Conservation (phyloP, 768 basidiomycete species). For the Collybiopsis confluens region DNA sequence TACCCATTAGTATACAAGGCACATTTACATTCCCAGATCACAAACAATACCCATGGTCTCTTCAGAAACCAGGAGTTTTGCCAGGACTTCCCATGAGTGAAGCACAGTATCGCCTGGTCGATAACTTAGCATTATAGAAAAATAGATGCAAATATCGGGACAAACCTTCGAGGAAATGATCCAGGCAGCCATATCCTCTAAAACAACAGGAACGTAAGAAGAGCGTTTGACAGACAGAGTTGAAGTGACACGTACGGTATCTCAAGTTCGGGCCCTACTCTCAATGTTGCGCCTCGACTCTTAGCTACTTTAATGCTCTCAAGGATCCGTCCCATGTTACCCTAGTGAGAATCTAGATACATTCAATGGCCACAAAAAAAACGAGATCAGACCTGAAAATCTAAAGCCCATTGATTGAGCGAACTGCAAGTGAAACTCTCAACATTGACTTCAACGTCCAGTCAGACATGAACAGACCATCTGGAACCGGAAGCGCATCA, state of each 20-base stretch:
- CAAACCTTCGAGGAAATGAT: constrained; percentile 94
- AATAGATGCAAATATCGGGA: neutral
- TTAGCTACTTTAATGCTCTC: constrained; percentile 87
- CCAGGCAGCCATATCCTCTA: constrained; percentile 95
- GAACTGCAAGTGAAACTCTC: constrained; percentile 48
- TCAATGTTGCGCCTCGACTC: constrained; percentile 77
- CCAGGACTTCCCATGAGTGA: constrained; percentile 97
- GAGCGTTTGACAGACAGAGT: neutral
- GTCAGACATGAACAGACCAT: constrained; percentile 24
- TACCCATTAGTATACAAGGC: too few relatives aligned
- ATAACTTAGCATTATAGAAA: constrained; percentile 3
- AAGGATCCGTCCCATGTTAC: constrained; percentile 89
- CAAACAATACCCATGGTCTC: constrained; percentile 85
- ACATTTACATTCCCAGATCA: constrained; percentile 89
- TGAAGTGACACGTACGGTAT: constrained; percentile 61
- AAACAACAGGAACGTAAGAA: neutral
- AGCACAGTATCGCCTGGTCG: constrained; percentile 87
- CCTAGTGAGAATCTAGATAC: constrained; percentile 39
- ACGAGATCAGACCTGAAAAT: constrained; percentile 67
- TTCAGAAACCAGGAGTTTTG: constrained; percentile 80
- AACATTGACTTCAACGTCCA: neutral
- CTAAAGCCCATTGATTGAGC: constrained; percentile 95
- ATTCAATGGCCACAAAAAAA: neutral
- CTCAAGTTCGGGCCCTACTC: constrained; percentile 96
- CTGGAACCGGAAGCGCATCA: constrained; percentile 11